A percentile compares a stretch with the other conserved stretches of the same genome.
phyloP scores from a whole-genome alignment of 2,329 filamentous ascomycete species.

The Podosphaera xanthii region DNA sequence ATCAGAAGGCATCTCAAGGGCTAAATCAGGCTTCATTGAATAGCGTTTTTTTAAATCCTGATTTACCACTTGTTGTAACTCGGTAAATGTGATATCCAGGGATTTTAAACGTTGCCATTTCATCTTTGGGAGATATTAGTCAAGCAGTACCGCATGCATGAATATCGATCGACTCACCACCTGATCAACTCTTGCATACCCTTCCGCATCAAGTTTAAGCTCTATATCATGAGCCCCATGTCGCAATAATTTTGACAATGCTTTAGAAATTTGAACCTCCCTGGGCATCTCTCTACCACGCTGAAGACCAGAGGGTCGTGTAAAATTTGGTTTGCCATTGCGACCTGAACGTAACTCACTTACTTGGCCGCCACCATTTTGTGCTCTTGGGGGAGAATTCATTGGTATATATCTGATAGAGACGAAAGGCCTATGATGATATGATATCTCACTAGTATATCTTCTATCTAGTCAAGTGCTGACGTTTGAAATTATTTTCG shows the following conservation, averaged over 20 bases:
- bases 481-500: too few species aligned
- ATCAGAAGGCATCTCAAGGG: slow-evolving; percentile 7
- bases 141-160: too few species aligned
- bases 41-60: slow-evolving; percentile 84
- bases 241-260: slow-evolving; percentile 16
- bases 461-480: too few species aligned
- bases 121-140: slow-evolving; percentile 7
- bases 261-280: slow-evolving; percentile 15
- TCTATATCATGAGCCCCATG: slow-evolving; percentile 25
- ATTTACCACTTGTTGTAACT: slow-evolving; percentile 45
- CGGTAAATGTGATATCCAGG: slow-evolving; percentile 50
- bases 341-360: too few species aligned
- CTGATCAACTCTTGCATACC: slow-evolving; percentile 31
- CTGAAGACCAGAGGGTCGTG: too few species aligned
- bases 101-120: slow-evolving; percentile 29
- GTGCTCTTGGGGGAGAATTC: too few species aligned
- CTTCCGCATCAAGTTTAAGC: slow-evolving; percentile 32
- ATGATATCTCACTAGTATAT: too few species aligned
- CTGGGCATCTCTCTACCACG: slow-evolving; percentile 6
- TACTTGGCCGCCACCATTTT: too few species aligned
- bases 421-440: too few species aligned
- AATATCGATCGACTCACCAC: slow-evolving; percentile 26
- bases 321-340: too few species aligned
- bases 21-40: slow-evolving; percentile 38
- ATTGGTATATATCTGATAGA: too few species aligned